Base-by-base conservation (phyloP, 1,139 yeast species). In the Chernovozyma sophiae-reginae region DNA sequence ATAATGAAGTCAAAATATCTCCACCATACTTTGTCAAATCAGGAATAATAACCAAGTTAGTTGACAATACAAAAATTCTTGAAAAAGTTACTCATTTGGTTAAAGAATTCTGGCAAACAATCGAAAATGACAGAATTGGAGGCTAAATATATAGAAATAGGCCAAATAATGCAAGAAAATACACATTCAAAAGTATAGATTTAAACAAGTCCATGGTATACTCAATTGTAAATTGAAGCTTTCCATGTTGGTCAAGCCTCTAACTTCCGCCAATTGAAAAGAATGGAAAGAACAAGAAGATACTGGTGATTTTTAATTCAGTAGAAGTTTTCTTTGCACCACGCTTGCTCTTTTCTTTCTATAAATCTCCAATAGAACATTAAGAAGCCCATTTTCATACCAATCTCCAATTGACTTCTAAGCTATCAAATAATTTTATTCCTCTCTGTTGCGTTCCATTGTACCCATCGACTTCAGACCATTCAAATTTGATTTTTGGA, bases 391-490 rank as follows among this genome's bases (percentile, higher is more conserved):
- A n/a, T n/a, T n/a, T 10, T 20, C 10, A 20, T 7, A 20, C 23
- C 10, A 20, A 20, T 22, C 39, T 22, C 75, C 73, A 73, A 35
- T 49, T 46, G 12, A 75, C 48, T 38, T 66, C 70, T 15, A 80
- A 42, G 29, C 59, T 44, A 25, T 77, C 80, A 51, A 85, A 82
- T 11, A 74, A 47, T 40, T 64, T 64, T 4, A 62, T 41, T 0
- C 95, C 94, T 36, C 71, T 70, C 34, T 65, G 65, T 13, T 54
- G 49, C 0, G 80, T 68, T 1, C 95, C 96, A 43, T 71, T 72
- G 46, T 68, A 70, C 1, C 96, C 96, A 52, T 87, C 96, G 43
- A 83, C 58, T 2, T 77, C 72, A 3, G 65, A 64, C 94, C 90
- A 83, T 5, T 41, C 14, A 19, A 36, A 29, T 14, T 15, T 15